A percentile compares a stretch with the other conserved stretches of the same genome.
Evolutionary conservation across 192 early-diverging fungal species (phyloP).

Genomic region (Coemansia aciculifera): DNA sequence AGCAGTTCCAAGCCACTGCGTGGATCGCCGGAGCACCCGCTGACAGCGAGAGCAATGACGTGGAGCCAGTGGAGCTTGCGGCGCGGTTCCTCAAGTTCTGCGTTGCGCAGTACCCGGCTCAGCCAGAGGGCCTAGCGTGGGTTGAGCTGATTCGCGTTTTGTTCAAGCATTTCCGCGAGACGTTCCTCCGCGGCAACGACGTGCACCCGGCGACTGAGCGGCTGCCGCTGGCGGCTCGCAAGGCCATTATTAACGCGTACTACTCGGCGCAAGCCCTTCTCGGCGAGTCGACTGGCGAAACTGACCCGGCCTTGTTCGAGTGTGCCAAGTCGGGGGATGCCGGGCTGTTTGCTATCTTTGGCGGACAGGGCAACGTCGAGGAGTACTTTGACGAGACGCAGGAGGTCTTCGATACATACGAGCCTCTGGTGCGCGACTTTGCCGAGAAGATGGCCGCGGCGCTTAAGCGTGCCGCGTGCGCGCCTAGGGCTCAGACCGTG

Average conservation of each 20-base stretch:
- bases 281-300: slow-evolving; percentile 28
- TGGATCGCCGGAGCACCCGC: slow-evolving; percentile 42
- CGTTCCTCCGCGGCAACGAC: slow-evolving; percentile 78
- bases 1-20: slow-evolving; percentile 62
- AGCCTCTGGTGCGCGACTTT: slow-evolving; percentile 68
- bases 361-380: slow-evolving; percentile 88
- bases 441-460: slow-evolving; percentile 72
- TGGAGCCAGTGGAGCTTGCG: slow-evolving; percentile 70
- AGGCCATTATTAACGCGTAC: slow-evolving; percentile 72
- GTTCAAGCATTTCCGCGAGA: slow-evolving; percentile 71
- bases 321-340: slow-evolving; percentile 63
- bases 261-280: slow-evolving; percentile 73
- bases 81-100: slow-evolving; percentile 72
- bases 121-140: slow-evolving; percentile 55
- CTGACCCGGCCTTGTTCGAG: slow-evolving; percentile 66
- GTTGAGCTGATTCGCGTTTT: slow-evolving; percentile 70
- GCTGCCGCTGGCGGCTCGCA: slow-evolving; percentile 60
- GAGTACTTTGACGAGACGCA: slow-evolving; percentile 84
- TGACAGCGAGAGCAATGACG: slow-evolving; percentile 60
- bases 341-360: slow-evolving; percentile 81
- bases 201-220: slow-evolving; percentile 74
- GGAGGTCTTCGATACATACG: slow-evolving; percentile 71
- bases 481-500: slow-evolving; percentile 73
- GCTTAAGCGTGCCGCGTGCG: slow-evolving; percentile 57
- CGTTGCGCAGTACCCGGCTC: slow-evolving; percentile 42